These are phyloP conservation scores for Diospyros kaki DNA, from an alignment of 148 eudicot species.

Conservation along the genomic window DNA sequence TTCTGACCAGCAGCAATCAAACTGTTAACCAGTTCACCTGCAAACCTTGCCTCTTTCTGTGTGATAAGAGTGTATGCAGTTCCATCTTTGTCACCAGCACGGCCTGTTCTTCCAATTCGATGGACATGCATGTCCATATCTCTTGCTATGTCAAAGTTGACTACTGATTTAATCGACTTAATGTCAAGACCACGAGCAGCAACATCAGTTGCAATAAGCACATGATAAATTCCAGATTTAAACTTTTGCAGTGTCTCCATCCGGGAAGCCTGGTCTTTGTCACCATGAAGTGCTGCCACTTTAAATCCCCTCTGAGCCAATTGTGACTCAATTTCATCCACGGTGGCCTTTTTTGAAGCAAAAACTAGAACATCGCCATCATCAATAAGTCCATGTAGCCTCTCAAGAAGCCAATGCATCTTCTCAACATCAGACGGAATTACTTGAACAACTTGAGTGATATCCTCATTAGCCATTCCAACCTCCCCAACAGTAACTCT, in stretches of 20 bases:
- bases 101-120: slow-evolving; percentile 97
- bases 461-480: slow-evolving; percentile 98
- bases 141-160: slow-evolving; percentile 91
- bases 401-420: slow-evolving; percentile 85
- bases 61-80: slow-evolving; percentile 91
- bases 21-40: slow-evolving; percentile 88
- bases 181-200: slow-evolving; percentile 99
- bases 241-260: slow-evolving; percentile 88
- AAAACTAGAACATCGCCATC: slow-evolving; percentile 93
- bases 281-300: slow-evolving; percentile 98
- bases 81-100: slow-evolving; percentile 99
- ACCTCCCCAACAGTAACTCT: slow-evolving; percentile 92
- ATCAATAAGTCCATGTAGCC: slow-evolving; percentile 81
- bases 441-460: slow-evolving; percentile 85
- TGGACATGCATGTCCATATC: slow-evolving; percentile 99
- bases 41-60: slow-evolving; percentile 93
- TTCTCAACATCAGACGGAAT: slow-evolving; percentile 83
- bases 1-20: slow-evolving; percentile 98
- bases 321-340: slow-evolving; percentile 85
- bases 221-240: slow-evolving; percentile 83
- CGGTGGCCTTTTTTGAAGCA: slow-evolving; percentile 93
- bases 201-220: slow-evolving; percentile 96
- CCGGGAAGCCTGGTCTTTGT: slow-evolving; percentile 94
- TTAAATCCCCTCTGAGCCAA: slow-evolving; percentile 68
- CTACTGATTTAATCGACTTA: slow-evolving; percentile 94